Percentiles rank a stretch among this genome's conserved stretches.
These are phyloP conservation scores for Castanopsis chinensis DNA, from an alignment of 306 rosid species.

Conservation along the genomic window DNA sequence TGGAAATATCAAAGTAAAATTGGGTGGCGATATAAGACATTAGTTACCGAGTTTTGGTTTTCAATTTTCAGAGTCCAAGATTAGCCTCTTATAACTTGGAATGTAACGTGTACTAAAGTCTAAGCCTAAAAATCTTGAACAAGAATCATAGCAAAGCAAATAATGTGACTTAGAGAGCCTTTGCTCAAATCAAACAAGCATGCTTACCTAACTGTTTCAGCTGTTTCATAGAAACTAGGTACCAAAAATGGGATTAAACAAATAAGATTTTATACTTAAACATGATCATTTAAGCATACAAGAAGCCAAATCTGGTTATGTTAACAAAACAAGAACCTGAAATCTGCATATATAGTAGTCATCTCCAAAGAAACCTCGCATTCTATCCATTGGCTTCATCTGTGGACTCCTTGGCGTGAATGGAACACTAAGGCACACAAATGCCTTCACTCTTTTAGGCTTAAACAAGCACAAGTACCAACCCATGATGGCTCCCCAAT, in stretches of 20 bases:
- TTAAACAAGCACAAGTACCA: slow-evolving; percentile 41
- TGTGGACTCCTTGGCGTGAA: slow-evolving; percentile 23
- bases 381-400: slow-evolving; percentile 7
- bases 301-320: background rate
- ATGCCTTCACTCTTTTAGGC: slow-evolving; percentile 28
- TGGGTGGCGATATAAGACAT: too few species aligned
- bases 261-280: background rate
- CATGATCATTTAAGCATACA: background rate
- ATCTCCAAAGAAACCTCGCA: slow-evolving; percentile 31
- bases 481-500: slow-evolving; percentile 32
- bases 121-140: too few species aligned
- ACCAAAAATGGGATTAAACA: too few species aligned
- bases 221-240: too few species aligned
- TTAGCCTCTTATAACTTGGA: too few species aligned
- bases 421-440: slow-evolving; percentile 39
- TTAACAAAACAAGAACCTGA: slow-evolving; percentile 19
- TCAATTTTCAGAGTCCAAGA: too few species aligned
- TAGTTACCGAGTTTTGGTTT: too few species aligned
- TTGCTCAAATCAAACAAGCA: too few species aligned
- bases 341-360: slow-evolving; percentile 43
- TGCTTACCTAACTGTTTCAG: too few species aligned
- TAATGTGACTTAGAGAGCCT: too few species aligned
- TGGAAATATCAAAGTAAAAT: background rate
- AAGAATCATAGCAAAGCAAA: too few species aligned
- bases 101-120: too few species aligned